Base-by-base conservation (phyloP, 768 basidiomycete genomes). In the Glaciozyma martinii region DNA sequence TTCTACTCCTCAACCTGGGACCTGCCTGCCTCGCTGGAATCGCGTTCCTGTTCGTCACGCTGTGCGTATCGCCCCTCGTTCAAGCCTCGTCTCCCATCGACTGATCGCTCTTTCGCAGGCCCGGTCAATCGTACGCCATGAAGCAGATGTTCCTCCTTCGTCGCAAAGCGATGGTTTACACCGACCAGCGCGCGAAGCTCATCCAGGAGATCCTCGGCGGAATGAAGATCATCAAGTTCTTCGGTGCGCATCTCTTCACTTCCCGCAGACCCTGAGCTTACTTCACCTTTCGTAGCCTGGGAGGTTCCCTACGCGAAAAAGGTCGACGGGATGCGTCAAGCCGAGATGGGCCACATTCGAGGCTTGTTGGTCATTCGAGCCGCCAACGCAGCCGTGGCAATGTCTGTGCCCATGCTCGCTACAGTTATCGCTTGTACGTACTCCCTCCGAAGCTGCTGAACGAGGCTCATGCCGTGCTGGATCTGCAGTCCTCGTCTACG, bases 181-280 rank as follows among this genome's bases (percentile, higher is more conserved):
- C 80, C 8, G 93, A 98, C 74, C 88, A 87, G 74, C 84, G 93
- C 15, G 87, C 88, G 19, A 91, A 90, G 73, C 77, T 92, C 6
- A 81, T 95, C 16, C 91, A 93, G 75, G 93, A 98, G 74, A 80
- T 98, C 2, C 40, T 79, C 75, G 66, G 71, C 66, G 65, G 65
- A 7, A 75, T 76, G n/a, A 66, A 76, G 16, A 76, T 78, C 71
- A 60, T 72, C 46, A 74, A 75, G 71, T 52, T 50, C 63, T 69
- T 70, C 9, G 58, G 33, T 2, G 68, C 62, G 58, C 66, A 70
- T 63, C 52, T 54, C 16, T 53, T 68, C 30, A 67, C 66, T 33
- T 61, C 64, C 27, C 46, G 66, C 15, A 62, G 77, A 95, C 0
- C 85, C 86, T 19, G 88, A 89, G 1, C 92, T 95, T 86, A 89